phyloP scores from a whole-genome alignment of 768 basidiomycete genomes.

The Boletus insuetus region DNA sequence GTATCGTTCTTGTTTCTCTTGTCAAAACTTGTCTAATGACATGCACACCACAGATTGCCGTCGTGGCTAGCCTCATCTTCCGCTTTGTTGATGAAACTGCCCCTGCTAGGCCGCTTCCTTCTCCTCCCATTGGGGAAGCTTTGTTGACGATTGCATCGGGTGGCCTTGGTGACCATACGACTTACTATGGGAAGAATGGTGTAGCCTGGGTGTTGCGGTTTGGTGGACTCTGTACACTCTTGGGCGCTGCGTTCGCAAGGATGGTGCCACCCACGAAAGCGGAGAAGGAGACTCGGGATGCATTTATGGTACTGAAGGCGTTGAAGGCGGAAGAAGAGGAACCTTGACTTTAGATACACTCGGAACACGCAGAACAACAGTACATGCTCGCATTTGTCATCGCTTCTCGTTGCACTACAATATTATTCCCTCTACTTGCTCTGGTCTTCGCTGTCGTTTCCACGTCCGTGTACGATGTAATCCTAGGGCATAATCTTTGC shows the following conservation, averaged over 20 bases:
- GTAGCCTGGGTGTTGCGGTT: slow-evolving; percentile 94
- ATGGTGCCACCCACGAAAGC: slow-evolving; percentile 87
- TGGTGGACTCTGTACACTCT: slow-evolving; percentile 81
- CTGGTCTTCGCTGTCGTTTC: neutral
- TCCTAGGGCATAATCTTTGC: neutral
- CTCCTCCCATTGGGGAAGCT: slow-evolving; percentile 36
- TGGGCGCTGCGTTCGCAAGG: slow-evolving; percentile 75
- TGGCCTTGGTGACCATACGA: slow-evolving; percentile 43
- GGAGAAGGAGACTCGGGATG: slow-evolving; percentile 84
- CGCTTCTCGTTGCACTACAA: neutral
- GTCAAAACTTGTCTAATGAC: neutral
- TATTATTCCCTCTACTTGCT: slow-evolving; percentile 4
- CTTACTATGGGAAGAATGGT: slow-evolving; percentile 80
- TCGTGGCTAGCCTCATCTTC: slow-evolving; percentile 88
- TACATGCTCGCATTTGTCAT: slow-evolving; percentile 17
- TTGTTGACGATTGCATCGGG: neutral
- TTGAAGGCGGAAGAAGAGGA: slow-evolving; percentile 59
- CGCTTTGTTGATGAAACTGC: slow-evolving; percentile 61
- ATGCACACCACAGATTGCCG: slow-evolving; percentile 59
- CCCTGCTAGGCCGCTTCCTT: slow-evolving; percentile 9
- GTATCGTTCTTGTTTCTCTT: slow-evolving; percentile 28
- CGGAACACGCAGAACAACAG: neutral
- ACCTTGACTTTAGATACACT: slow-evolving; percentile 32
- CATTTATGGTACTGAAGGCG: slow-evolving; percentile 75
- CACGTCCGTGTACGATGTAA: neutral